These are phyloP conservation scores for Erodium trifolium DNA, from an alignment of 441 rosid genomes.

Conservation along the genomic window DNA sequence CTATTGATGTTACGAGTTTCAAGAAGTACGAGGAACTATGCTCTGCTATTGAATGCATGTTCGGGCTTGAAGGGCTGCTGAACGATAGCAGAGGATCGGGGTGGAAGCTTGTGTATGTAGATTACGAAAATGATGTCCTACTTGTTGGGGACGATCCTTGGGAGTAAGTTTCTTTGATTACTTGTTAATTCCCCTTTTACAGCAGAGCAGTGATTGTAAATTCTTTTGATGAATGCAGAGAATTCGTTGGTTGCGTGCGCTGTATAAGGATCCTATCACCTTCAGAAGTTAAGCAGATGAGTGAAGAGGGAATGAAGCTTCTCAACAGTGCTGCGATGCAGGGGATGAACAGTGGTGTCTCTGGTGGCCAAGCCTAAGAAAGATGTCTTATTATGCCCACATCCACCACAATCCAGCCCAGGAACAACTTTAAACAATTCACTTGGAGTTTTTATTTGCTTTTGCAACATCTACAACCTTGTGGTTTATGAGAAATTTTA, in stretches of 20 bases:
- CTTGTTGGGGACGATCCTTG: slow-evolving; percentile 98
- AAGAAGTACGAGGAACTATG: slow-evolving; percentile 73
- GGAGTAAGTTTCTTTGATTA: slow-evolving; percentile 55
- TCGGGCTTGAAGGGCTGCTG: slow-evolving; percentile 86
- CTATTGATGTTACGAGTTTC: slow-evolving; percentile 80
- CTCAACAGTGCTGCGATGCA: slow-evolving; percentile 60
- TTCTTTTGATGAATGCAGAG: slow-evolving; percentile 31
- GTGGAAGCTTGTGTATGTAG: slow-evolving; percentile 94
- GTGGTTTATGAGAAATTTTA: background rate
- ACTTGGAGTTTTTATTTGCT: background rate
- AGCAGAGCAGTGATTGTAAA: too few species aligned
- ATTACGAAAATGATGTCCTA: slow-evolving; percentile 87
- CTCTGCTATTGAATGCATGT: slow-evolving; percentile 83
- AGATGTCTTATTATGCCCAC: too few species aligned
- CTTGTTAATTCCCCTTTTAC: too few species aligned
- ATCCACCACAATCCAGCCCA: too few species aligned
- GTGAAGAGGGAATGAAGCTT: slow-evolving; percentile 96
- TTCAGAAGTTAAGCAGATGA: slow-evolving; percentile 92
- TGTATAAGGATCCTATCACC: slow-evolving; percentile 97
- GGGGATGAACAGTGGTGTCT: background rate
- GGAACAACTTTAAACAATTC: background rate
- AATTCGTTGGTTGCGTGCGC: slow-evolving; percentile 88
- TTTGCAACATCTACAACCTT: background rate
- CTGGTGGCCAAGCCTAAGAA: background rate
- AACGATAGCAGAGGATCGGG: slow-evolving; percentile 68